Percentiles rank a stretch among this genome's conserved stretches.
phyloP scores from a whole-genome alignment of 2,329 filamentous ascomycete genomes.

The Penicillium sp. region DNA sequence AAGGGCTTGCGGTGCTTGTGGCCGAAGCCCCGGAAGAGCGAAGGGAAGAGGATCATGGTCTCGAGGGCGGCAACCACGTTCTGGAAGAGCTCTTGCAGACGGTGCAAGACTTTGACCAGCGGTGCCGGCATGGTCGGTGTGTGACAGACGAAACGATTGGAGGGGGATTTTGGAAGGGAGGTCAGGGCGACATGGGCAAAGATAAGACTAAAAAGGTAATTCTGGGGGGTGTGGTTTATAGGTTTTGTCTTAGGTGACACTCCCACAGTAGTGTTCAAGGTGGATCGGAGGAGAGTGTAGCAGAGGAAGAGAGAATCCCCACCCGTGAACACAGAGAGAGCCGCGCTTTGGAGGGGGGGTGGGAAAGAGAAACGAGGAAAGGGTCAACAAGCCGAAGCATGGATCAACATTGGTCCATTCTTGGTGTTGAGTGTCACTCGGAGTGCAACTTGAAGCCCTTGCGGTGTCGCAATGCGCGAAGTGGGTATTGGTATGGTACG shows the following conservation, averaged over 20 bases:
- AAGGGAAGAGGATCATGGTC: slow-evolving; percentile 42
- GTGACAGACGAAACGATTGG: neutral
- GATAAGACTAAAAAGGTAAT: slow-evolving; percentile 15
- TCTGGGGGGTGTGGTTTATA: slow-evolving; percentile 13
- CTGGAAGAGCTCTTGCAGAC: slow-evolving; percentile 43
- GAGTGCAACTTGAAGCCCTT: slow-evolving; percentile 27
- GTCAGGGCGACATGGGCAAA: slow-evolving; percentile 14
- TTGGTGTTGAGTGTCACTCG: slow-evolving; percentile 23
- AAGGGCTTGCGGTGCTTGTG: slow-evolving; percentile 35
- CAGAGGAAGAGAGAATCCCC: slow-evolving; percentile 10
- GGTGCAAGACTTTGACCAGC: slow-evolving; percentile 40
- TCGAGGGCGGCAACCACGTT: slow-evolving; percentile 42
- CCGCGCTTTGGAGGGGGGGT: slow-evolving; percentile 1
- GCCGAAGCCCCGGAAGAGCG: slow-evolving; percentile 35
- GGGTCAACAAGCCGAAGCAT: slow-evolving; percentile 17
- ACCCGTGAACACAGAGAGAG: slow-evolving; percentile 6
- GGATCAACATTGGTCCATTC: slow-evolving; percentile 31
- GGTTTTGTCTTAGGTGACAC: slow-evolving; percentile 20
- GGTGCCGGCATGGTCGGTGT: slow-evolving; percentile 33
- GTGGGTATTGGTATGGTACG: slow-evolving; percentile 17
- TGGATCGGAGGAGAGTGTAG: slow-evolving; percentile 18
- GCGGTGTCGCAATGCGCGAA: slow-evolving; percentile 23
- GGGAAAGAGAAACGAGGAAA: slow-evolving; percentile 2
- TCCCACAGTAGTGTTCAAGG: slow-evolving; percentile 24
- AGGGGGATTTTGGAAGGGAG: slow-evolving; percentile 5